Conservation (phyloP, 2,329 filamentous ascomycete genomes). For the Fusarium buxicola region DNA sequence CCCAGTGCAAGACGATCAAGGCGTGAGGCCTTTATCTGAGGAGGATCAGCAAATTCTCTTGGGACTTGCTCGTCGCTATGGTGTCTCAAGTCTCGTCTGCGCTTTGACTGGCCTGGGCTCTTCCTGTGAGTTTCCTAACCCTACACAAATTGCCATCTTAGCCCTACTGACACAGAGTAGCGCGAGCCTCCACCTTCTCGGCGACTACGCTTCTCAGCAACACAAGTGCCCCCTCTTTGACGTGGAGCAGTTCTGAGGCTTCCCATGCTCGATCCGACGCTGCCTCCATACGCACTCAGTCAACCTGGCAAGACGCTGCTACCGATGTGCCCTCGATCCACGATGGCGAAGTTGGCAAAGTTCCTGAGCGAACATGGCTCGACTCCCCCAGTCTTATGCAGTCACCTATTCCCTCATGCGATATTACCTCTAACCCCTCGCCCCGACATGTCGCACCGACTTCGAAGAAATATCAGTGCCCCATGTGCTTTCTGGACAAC, state of each 20-base stretch:
- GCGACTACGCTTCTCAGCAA: slow-evolving; percentile 55
- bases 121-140: slow-evolving; percentile 50
- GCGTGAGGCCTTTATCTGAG: slow-evolving; percentile 51
- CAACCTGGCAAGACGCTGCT: slow-evolving; percentile 52
- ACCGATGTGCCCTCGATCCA: slow-evolving; percentile 51
- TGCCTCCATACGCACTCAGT: slow-evolving; percentile 55
- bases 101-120: slow-evolving; percentile 52
- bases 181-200: slow-evolving; percentile 55
- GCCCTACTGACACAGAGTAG: slow-evolving; percentile 43
- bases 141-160: slow-evolving; percentile 1
- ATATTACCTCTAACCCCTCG: slow-evolving; percentile 52
- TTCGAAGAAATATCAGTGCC: slow-evolving; percentile 58
- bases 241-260: slow-evolving; percentile 56
- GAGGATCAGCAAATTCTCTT: slow-evolving; percentile 55
- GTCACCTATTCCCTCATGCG: slow-evolving; percentile 49
- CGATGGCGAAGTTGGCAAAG: slow-evolving; percentile 51
- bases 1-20: slow-evolving; percentile 50
- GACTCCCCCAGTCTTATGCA: slow-evolving; percentile 54
- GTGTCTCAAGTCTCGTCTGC: slow-evolving; percentile 52
- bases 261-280: slow-evolving; percentile 55
- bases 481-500: slow-evolving; percentile 59
- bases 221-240: slow-evolving; percentile 55
- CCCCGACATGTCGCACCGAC: slow-evolving; percentile 53
- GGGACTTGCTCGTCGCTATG: slow-evolving; percentile 54
- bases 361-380: slow-evolving; percentile 54